Percentiles rank a stretch among this genome's conserved stretches.
These are phyloP conservation scores for Brassica napus DNA, from an alignment of 345 rosid species.

Conservation along the genomic window Da-Ae NC_063444.1:11725001-11725500, in stretches of 20 bases:
- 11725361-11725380: too few species aligned
- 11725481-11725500: too few species aligned
- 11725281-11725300: not conserved
- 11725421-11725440: too few species aligned
- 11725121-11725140: not conserved
- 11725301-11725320: not conserved
- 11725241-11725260: not conserved
- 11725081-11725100: too few species aligned
- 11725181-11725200: not conserved
- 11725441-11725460: too few species aligned
- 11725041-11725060: too few species aligned
- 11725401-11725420: too few species aligned
- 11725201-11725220: not conserved
- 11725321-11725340: not conserved
- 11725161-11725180: not conserved
- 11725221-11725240: not conserved
- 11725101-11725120: too few species aligned
- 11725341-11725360: not conserved
- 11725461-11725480: too few species aligned
- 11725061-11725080: too few species aligned
- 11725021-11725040: not conserved
- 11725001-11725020: not conserved
- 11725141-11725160: not conserved
- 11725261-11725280: not conserved
- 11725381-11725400: too few species aligned